These are phyloP conservation scores for Gracilaria gracilis DNA, from an alignment of 23 red algal species.

Conservation along the genomic window DNA sequence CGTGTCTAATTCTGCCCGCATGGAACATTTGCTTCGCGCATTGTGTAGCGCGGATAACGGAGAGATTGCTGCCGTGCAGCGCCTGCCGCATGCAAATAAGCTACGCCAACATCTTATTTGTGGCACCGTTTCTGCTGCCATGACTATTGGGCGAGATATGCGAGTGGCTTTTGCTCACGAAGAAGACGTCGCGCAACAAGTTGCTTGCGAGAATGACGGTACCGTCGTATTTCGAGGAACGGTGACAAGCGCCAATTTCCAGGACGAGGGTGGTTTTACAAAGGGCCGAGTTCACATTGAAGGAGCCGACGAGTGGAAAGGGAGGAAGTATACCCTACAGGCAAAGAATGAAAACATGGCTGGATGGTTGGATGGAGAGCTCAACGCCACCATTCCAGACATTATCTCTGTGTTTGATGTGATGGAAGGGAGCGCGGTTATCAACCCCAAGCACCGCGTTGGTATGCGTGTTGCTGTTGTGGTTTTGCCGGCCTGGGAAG, in stretches of 20 bases:
- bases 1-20: not conserved
- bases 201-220: not conserved
- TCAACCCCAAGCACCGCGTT: not conserved
- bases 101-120: not conserved
- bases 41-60: not conserved
- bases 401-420: slow-evolving; percentile 1
- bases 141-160: not conserved
- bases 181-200: not conserved
- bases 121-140: not conserved
- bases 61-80: not conserved
- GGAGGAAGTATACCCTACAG: not conserved
- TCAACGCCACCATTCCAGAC: not conserved
- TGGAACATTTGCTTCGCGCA: not conserved
- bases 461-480: slow-evolving; percentile 3
- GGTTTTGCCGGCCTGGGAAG: not conserved
- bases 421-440: not conserved
- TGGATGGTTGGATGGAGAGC: not conserved
- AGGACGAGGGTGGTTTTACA: not conserved
- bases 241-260: not conserved
- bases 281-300: not conserved
- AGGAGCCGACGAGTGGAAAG: not conserved
- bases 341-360: not conserved
- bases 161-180: not conserved
- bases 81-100: not conserved
- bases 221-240: not conserved